Percentiles rank a stretch among this genome's conserved stretches.
Evolutionary conservation across 1,284 basidiomycete genomes (phyloP).

Genomic region (Heterobasidion irregulare): DNA sequence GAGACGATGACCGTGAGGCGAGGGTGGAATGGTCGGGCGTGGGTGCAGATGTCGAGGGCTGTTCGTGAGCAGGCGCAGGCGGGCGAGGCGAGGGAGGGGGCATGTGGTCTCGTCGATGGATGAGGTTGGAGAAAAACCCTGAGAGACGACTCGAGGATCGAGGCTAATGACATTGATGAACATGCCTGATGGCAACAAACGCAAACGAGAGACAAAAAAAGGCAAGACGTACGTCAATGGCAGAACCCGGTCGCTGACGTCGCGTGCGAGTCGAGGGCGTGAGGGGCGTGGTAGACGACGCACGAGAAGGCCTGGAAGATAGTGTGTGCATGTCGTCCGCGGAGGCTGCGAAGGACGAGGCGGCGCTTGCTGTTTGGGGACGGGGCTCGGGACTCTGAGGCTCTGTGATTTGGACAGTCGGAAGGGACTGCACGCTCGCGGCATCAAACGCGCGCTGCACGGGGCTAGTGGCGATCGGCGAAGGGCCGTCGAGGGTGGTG

Average conservation of each 20-base stretch:
- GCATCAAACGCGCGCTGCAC: constrained; percentile 27
- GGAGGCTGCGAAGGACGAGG: constrained; percentile 10
- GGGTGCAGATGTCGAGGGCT: constrained; percentile 10
- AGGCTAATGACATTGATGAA: constrained; percentile 24
- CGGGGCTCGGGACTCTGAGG: constrained; percentile 17
- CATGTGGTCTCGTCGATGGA: constrained; percentile 55
- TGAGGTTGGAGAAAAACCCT: constrained; percentile 68
- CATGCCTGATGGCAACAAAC: constrained; percentile 2
- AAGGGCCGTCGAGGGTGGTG: constrained; percentile 16
- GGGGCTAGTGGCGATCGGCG: constrained; percentile 18
- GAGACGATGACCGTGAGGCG: constrained; percentile 43
- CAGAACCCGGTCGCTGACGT: constrained; percentile 9
- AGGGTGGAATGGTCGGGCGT: constrained; percentile 15
- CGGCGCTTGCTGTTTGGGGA: constrained; percentile 17
- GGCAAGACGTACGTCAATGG: constrained; percentile 6
- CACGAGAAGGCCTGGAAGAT: not conserved
- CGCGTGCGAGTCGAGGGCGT: constrained; percentile 15
- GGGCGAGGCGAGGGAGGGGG: constrained; percentile 17
- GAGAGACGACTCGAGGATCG: constrained; percentile 67
- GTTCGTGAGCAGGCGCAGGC: constrained; percentile 20
- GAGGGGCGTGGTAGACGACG: not conserved
- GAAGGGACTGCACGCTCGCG: constrained; percentile 51
- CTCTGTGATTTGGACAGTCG: constrained; percentile 41
- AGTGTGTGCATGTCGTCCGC: constrained; percentile 1
- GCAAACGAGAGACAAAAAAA: not conserved